Evolutionary conservation across 805 yeast species (phyloP).

Genomic region (Clavispora asparagi): DNA sequence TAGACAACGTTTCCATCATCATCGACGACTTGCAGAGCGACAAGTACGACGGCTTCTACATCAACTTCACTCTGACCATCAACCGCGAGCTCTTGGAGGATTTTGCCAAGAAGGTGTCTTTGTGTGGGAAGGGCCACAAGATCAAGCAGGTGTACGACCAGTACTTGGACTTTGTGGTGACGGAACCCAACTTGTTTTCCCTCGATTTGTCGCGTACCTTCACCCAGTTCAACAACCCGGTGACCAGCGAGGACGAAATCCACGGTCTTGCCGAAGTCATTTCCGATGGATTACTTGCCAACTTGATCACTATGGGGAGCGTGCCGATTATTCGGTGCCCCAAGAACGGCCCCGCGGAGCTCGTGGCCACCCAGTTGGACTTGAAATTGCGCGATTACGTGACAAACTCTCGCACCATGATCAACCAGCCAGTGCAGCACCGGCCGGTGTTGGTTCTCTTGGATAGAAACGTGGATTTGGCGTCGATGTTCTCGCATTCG

Average conservation of each 20-base stretch:
- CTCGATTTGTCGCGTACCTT: slow-evolving; percentile 66
- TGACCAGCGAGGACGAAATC: slow-evolving; percentile 70
- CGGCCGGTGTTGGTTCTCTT: slow-evolving; percentile 75
- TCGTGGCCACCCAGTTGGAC: slow-evolving; percentile 84
- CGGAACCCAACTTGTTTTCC: slow-evolving; percentile 88
- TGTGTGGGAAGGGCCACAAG: slow-evolving; percentile 61
- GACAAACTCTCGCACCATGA: slow-evolving; percentile 49
- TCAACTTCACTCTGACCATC: slow-evolving; percentile 82
- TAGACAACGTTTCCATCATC: slow-evolving; percentile 64
- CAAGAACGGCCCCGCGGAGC: slow-evolving; percentile 91
- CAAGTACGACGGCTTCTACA: slow-evolving; percentile 70
- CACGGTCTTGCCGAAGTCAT: slow-evolving; percentile 61
- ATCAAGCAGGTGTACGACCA: slow-evolving; percentile 92
- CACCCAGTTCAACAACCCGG: slow-evolving; percentile 63
- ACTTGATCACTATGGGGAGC: slow-evolving; percentile 69
- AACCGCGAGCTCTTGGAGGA: slow-evolving; percentile 78
- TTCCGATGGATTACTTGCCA: slow-evolving; percentile 75
- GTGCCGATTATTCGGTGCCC: slow-evolving; percentile 91
- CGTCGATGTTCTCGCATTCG: slow-evolving; percentile 93
- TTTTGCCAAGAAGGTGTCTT: slow-evolving; percentile 77
- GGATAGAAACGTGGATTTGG: slow-evolving; percentile 85
- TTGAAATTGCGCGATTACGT: slow-evolving; percentile 80
- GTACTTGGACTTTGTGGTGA: slow-evolving; percentile 83
- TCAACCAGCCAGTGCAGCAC: slow-evolving; percentile 32
- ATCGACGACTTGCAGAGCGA: slow-evolving; percentile 69